Base-by-base conservation (phyloP, 192 early-diverging fungal species). In the Mortierella hygrophila region DNA sequence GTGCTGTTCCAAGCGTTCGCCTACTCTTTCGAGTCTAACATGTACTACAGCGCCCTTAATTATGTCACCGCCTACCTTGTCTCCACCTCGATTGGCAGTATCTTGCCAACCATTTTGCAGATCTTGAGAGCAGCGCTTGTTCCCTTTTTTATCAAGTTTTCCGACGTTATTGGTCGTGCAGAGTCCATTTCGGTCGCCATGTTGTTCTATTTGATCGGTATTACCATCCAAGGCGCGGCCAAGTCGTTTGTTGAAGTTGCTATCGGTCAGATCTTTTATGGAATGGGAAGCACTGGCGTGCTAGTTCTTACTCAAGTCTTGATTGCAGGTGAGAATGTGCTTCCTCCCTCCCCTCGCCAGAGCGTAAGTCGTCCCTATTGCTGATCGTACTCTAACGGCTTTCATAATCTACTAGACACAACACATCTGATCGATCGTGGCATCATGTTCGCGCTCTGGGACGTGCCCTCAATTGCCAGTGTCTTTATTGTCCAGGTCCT, bases 61-160 rank as follows among this genome's bases (percentile, higher is more conserved):
- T 49, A 44, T 54, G 79, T 75, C 35, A 41, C 46, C 20, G 60
- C 46, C 21, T 46, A 68, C 20, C 68, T 81, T 40, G 38, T 46
- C 32, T 52, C 46, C 79, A 54, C 60, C 46, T 81, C 79, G 6
- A 35, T 81, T 52, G 72, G 44, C 42, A 68, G 57, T 29, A 40
- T 81, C 65, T 40, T 81, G 57, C 79, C 79, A 5, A 81, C 79
- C 0, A 81, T 81, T 29, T 47, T 81, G 6, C 49, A 81, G 60
- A 81, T 81, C 55, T 47, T 81, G 13, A 29, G 32, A 16, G 60
- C 79, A 0, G 79, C 79, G 3, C 63, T 81, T 11, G 79, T 81
- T 16, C 79, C 79, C 5, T 81, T 81, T 55, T 81, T 68, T 65
- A 74, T 46, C 40, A 81, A 81, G 38, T 38, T 81, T 40, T 81